A percentile compares a stretch with the other conserved stretches of the same genome.
Evolutionary conservation across 352 stramenopile species (phyloP).

Genomic region (Phytopythium boreale): DNA sequence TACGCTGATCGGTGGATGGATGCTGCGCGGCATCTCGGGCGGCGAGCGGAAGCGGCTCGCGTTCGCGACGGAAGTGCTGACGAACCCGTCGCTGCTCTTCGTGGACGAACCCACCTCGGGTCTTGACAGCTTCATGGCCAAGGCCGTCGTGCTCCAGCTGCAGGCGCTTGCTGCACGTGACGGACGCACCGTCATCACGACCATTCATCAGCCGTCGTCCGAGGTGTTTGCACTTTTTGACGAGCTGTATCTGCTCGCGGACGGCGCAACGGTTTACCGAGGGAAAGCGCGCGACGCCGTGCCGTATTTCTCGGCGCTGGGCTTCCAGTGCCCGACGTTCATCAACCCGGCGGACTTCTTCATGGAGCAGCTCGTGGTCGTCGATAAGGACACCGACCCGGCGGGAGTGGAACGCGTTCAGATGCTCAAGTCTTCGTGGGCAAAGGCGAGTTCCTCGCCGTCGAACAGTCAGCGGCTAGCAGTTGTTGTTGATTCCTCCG

Average conservation of each 20-base stretch:
- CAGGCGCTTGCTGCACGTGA: slow-evolving; percentile 55
- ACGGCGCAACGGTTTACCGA: slow-evolving; percentile 33
- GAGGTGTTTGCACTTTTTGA: slow-evolving; percentile 47
- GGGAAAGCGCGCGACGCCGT: slow-evolving; percentile 30
- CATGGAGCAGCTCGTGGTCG: slow-evolving; percentile 43
- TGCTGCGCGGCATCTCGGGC: slow-evolving; percentile 59
- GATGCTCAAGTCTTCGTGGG: slow-evolving; percentile 25
- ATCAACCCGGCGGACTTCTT: slow-evolving; percentile 48
- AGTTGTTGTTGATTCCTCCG: slow-evolving; percentile 21
- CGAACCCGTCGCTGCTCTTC: slow-evolving; percentile 68
- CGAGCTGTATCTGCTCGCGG: slow-evolving; percentile 31
- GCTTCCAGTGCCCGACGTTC: slow-evolving; percentile 32
- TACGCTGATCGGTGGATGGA: slow-evolving; percentile 43
- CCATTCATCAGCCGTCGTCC: slow-evolving; percentile 82
- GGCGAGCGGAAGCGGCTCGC: slow-evolving; percentile 77
- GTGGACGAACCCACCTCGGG: slow-evolving; percentile 78
- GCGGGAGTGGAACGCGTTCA: slow-evolving; percentile 26
- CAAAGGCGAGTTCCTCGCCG: background rate
- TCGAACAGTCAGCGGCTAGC: slow-evolving; percentile 8
- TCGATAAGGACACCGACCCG: slow-evolving; percentile 29
- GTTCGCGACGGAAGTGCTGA: slow-evolving; percentile 77
- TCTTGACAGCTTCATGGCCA: slow-evolving; percentile 43
- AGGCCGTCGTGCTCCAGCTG: slow-evolving; percentile 37
- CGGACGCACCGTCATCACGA: slow-evolving; percentile 80
- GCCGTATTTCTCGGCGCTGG: slow-evolving; percentile 25